Evolutionary conservation across 148 eudicot genomes (phyloP), one percentile per base, ranked within the genome.

Genomic region (Rheum nobile): DNA sequence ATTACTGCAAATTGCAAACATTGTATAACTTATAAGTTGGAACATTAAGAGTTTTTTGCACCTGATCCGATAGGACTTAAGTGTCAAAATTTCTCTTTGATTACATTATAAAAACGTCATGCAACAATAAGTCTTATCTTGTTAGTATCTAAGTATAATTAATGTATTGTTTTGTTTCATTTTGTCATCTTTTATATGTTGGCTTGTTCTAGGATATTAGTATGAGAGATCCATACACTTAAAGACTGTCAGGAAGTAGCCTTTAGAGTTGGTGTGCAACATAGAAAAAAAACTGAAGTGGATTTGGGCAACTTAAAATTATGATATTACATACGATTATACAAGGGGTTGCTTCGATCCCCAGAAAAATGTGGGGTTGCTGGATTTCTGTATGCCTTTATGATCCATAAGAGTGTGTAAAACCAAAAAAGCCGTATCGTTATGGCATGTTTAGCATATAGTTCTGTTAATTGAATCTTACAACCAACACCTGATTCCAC

Each of bases 31-130:
- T n/a, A n/a, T n/a, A n/a, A n/a, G n/a, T n/a, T n/a, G n/a, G n/a
- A n/a, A n/a, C n/a, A n/a, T n/a, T n/a, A n/a, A n/a, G n/a, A n/a
- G n/a, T n/a, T n/a, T 81, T 96, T 92, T 84, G 95, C 97, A n/a
- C 91, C 99, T 74, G 99, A 96, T 86, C 73, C 90, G 32, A 83
- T 88, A 85, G 99, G 99, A 82, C 99, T 96, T 96, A 90, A 86
- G 99, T 88, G 32, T 38, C 70, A 28, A 16, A 22, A 22, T 55
- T 37, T 69, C 22, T 55, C 22, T 65, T 24, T 65, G 35, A 11
- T 6, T 61, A 2, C 19, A 61, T 61, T 16, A 8, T 5, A 8
- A 32, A 8, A 39, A 63, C 16, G 14, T 31, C 32, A n/a, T 63
- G 3, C 69, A 14, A 3, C 24, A 13, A 4, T 63, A 13, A 16